Base-by-base conservation (phyloP, 2,329 filamentous ascomycete species). In the Cadophora sp. region DNA sequence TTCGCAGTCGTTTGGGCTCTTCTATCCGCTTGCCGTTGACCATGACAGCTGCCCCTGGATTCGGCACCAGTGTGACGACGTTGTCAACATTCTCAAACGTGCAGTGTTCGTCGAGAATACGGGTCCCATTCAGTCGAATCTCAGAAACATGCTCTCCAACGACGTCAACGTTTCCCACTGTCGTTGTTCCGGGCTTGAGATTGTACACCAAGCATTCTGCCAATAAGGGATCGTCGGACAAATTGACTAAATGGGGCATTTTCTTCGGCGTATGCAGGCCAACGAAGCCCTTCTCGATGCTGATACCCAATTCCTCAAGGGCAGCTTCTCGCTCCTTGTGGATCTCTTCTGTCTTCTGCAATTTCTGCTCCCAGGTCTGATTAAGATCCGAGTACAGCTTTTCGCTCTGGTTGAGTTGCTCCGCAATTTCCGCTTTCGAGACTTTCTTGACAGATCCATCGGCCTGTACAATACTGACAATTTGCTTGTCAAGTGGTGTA, bases 121-220 rank as follows among this genome's bases (percentile, higher is more conserved):
- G 92, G 12, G 92, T 95, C 3, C 96, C 96, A 76, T 98, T 98
- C 53, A 99, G 83, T 70, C 95, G 90, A 74, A 99, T 97, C 76
- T 98, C 96, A 1, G 93, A 92, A 11, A 51, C 71, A 90, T 90
- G 70, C 88, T 82, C 43, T 88, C 87, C 40, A 89, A 66, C 89
- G 64, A 92, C 92, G 19, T 92, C 91, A 66, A 96, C 93, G 76
- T 98, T 97, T 24, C 96, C 96, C 24, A 99, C 96, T 0, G 92
- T 95, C 0, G 96, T 99, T 9, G 89, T 92, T 37, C 96, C 96
- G 7, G 96, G 95, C 80, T 99, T 99, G 73, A 99, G 87, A 76
- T 99, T 99, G 82, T 99, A 99, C 48, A 99, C 93, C 67, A 99
- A 83, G 81, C 96, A 99, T 81, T 99, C 96, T 5, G 95, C 94